A percentile compares a stretch with the other conserved stretches of the same genome.
Conservation (phyloP, 1,284 basidiomycete genomes). For the Polyporus tsugae region DNA sequence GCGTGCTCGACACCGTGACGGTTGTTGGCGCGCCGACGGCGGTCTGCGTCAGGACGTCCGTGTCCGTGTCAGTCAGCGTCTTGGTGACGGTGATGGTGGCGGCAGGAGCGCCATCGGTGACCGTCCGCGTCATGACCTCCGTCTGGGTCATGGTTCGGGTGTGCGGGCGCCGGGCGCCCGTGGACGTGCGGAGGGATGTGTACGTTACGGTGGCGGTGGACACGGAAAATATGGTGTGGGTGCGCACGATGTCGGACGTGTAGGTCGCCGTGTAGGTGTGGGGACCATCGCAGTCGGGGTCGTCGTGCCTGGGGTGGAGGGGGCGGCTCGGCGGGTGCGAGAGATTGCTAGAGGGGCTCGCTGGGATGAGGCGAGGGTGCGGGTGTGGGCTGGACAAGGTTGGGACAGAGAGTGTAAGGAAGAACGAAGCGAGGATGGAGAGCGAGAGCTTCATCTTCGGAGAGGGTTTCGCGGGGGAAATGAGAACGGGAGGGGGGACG, state of each 20-base stretch:
- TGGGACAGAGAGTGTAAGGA: neutral
- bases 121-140: neutral
- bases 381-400: constrained; percentile 1
- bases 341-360: neutral
- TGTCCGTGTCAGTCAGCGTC: neutral
- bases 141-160: neutral
- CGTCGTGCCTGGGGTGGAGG: neutral
- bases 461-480: neutral
- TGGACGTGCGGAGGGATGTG: constrained; percentile 7
- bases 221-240: constrained; percentile 5
- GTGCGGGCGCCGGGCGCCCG: neutral
- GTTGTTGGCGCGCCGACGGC: constrained; percentile 3
- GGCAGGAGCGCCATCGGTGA: neutral
- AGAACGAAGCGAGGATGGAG: neutral
- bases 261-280: constrained; percentile 8
- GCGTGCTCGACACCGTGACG: neutral
- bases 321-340: neutral
- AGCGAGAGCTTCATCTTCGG: constrained; percentile 5
- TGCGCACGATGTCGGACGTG: constrained; percentile 5
- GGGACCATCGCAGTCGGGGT: neutral
- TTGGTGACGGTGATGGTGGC: neutral
- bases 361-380: neutral
- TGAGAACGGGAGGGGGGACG: neutral
- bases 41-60: neutral
- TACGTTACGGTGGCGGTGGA: neutral